Evolutionary conservation across 805 yeast species (phyloP).

Genomic region (Hanseniaspora taiwanica): DNA sequence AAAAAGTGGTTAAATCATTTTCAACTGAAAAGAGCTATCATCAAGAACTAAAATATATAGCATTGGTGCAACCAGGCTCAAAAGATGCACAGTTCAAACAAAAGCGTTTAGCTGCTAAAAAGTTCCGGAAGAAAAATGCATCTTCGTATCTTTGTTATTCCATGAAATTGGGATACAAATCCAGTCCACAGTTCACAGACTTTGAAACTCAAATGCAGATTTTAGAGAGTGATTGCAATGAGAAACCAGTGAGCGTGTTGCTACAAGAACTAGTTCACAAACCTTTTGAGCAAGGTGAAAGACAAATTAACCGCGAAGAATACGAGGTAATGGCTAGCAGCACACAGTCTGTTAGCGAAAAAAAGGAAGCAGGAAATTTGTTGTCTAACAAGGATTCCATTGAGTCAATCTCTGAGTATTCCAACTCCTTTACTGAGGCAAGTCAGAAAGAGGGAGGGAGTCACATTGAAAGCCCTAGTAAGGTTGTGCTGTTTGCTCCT

Average conservation of each 20-base stretch:
- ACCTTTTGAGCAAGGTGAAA: no score
- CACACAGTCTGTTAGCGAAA: no score
- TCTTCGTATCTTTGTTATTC: neutral
- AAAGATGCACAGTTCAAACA: no score
- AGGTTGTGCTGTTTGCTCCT: no score
- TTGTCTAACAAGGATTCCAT: neutral
- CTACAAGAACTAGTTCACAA: no score
- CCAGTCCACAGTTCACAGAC: neutral
- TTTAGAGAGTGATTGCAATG: neutral
- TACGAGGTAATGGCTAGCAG: no score
- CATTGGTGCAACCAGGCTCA: neutral
- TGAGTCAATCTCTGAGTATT: neutral
- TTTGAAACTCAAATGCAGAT: no score
- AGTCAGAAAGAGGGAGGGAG: no score
- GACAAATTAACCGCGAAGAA: no score
- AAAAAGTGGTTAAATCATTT: neutral
- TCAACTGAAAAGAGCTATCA: neutral
- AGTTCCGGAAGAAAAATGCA: neutral
- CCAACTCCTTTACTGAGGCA: neutral
- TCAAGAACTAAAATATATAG: neutral
- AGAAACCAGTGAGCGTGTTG: neutral
- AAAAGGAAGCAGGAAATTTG: neutral
- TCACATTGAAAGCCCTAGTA: no score
- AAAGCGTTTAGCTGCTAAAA: no score
- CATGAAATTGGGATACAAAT: neutral